A percentile compares a stretch with the other conserved stretches of the same genome.
Evolutionary conservation across 202 grass and related monocot species (phyloP).

Genomic region (Tripidium arundinaceum): DNA sequence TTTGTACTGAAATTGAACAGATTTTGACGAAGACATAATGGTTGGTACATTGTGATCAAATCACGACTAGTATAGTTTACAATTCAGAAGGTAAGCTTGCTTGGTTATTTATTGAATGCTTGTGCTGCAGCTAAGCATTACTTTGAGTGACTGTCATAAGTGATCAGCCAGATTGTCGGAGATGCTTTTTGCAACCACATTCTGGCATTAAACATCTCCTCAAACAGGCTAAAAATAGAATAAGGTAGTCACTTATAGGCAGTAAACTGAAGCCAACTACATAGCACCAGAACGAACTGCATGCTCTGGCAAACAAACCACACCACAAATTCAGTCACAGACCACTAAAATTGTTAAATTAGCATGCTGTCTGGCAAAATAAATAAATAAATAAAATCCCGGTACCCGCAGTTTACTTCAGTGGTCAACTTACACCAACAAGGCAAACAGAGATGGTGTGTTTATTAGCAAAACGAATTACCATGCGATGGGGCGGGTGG

Average conservation of each 20-base stretch:
- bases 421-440: neutral
- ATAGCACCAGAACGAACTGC: neutral
- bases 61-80: neutral
- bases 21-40: neutral
- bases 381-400: neutral
- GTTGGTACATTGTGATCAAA: too few species aligned
- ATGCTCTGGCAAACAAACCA: neutral
- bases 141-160: neutral
- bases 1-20: neutral
- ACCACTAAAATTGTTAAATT: neutral
- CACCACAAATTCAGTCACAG: neutral
- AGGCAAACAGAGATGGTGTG: neutral
- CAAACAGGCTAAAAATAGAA: neutral
- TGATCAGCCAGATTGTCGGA: neutral
- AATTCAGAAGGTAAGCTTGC: neutral
- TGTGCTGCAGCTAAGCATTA: neutral
- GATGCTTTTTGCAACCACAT: neutral
- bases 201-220: neutral
- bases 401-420: neutral
- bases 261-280: neutral
- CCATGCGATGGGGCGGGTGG: conserved; percentile 5
- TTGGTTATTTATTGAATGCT: neutral
- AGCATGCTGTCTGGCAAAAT: neutral
- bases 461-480: neutral
- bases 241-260: neutral